Evolutionary conservation across 352 stramenopile species (phyloP).

Genomic region (Globisporangium uncinulatum): DNA sequence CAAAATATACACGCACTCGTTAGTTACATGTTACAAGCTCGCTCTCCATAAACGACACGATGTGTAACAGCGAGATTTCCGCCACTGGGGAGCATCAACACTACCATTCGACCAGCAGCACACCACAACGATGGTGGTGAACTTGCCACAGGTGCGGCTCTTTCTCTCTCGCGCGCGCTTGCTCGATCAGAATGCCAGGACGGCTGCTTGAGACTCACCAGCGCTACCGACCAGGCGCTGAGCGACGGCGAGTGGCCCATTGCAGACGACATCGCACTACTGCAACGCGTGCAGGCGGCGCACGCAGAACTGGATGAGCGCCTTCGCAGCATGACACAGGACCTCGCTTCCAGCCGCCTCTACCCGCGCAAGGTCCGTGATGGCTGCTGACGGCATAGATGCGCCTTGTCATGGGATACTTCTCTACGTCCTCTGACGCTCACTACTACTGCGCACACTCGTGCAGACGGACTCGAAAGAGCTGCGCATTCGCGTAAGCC

Average conservation of each 20-base stretch:
- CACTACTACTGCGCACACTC: neutral
- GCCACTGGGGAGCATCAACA: too few species aligned
- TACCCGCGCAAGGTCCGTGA: conserved; percentile 38
- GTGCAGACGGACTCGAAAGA: conserved; percentile 46
- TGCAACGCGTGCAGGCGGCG: conserved; percentile 36
- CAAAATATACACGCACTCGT: too few species aligned
- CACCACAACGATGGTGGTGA: too few species aligned
- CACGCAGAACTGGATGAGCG: conserved; percentile 40
- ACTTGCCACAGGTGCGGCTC: too few species aligned
- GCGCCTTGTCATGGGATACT: neutral
- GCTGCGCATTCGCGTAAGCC: conserved; percentile 50
- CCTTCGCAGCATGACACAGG: conserved; percentile 38
- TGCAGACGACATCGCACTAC: conserved; percentile 44
- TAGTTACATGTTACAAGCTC: neutral
- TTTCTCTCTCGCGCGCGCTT: too few species aligned
- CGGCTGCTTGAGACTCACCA: too few species aligned
- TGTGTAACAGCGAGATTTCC: neutral
- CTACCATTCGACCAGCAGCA: too few species aligned
- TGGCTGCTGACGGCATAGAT: neutral
- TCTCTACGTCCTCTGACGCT: neutral
- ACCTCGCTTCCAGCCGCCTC: conserved; percentile 52
- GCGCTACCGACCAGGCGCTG: conserved; percentile 26
- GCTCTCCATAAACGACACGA: too few species aligned
- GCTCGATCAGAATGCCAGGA: too few species aligned
- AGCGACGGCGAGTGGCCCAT: conserved; percentile 48